These are phyloP conservation scores for Paramecium bursaria DNA, from an alignment of 73 alveolate genomes.

Conservation along the genomic window DNA sequence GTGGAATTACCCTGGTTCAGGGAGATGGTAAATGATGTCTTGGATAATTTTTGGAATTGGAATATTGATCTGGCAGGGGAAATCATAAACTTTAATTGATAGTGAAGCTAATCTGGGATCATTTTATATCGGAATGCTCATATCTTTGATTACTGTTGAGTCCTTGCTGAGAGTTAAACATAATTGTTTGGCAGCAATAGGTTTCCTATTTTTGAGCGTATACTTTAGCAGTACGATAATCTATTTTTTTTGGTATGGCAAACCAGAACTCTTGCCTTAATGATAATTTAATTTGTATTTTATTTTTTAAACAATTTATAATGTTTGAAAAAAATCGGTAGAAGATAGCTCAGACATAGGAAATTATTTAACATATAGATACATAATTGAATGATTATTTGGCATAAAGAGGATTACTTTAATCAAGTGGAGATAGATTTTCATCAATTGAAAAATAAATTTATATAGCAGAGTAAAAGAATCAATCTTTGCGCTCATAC, in stretches of 20 bases:
- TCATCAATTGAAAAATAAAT: too few relatives aligned
- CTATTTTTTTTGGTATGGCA: constrained; percentile 19
- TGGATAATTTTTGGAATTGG: constrained; percentile 27
- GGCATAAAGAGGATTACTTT: too few relatives aligned
- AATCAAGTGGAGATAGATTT: too few relatives aligned
- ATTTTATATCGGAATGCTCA: constrained; percentile 1
- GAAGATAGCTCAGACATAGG: too few relatives aligned
- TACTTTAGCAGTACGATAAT: background rate
- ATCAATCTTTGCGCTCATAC: too few relatives aligned
- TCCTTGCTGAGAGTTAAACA: constrained; percentile 19
- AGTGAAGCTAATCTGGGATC: constrained; percentile 50
- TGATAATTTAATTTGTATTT: constrained; percentile 11
- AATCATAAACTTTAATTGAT: constrained; percentile 41
- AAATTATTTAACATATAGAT: too few relatives aligned
- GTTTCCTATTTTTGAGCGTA: background rate
- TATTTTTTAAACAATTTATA: background rate
- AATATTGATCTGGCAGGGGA: constrained; percentile 34
- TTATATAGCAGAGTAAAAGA: too few relatives aligned
- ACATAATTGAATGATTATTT: too few relatives aligned
- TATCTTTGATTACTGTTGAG: constrained; percentile 14
- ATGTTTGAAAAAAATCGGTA: background rate
- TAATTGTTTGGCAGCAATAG: background rate
- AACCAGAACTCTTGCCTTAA: too few relatives aligned
- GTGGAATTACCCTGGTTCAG: constrained; percentile 71
- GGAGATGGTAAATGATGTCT: constrained; percentile 60